A percentile compares a stretch with the other conserved stretches of the same genome.
Conservation (phyloP, 306 rosid species). For the Castanea crenata region DNA sequence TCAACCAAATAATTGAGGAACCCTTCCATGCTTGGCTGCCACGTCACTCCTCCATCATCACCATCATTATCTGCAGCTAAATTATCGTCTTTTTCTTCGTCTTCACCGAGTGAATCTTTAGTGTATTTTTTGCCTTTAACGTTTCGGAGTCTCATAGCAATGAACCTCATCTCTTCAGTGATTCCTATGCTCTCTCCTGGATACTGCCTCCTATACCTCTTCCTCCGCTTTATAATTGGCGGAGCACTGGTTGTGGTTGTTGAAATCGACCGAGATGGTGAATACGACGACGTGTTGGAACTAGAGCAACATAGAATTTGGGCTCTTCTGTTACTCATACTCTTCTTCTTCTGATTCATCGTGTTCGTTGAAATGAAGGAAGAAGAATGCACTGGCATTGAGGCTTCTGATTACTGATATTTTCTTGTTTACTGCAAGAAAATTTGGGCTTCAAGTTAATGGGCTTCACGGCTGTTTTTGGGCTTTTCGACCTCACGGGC, state of each 20-base stretch:
- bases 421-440: no score
- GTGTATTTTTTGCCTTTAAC: constrained; percentile 34
- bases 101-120: constrained; percentile 3
- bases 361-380: constrained; percentile 8
- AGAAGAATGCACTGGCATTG: constrained; percentile 1
- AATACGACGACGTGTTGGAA: constrained; percentile 20
- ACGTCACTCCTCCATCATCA: constrained; percentile 25
- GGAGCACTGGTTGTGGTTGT: constrained; percentile 13
- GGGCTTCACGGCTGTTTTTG: no score
- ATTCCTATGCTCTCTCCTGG: constrained; percentile 87
- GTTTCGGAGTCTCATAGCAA: constrained; percentile 85
- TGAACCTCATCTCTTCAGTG: constrained; percentile 91
- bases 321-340: constrained; percentile 4
- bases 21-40: constrained; percentile 69
- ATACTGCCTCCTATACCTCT: constrained; percentile 53
- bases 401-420: no score
- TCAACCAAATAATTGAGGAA: constrained; percentile 68
- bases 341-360: not conserved
- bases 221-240: constrained; percentile 43
- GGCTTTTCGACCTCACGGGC: no score
- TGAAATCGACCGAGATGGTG: constrained; percentile 11
- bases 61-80: constrained; percentile 14
- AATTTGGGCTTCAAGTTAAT: no score
- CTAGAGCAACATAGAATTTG: constrained; percentile 26
- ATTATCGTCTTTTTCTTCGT: not conserved